Conservation (phyloP, 257 asterid genomes). For the Plectranthus barbatus region DNA sequence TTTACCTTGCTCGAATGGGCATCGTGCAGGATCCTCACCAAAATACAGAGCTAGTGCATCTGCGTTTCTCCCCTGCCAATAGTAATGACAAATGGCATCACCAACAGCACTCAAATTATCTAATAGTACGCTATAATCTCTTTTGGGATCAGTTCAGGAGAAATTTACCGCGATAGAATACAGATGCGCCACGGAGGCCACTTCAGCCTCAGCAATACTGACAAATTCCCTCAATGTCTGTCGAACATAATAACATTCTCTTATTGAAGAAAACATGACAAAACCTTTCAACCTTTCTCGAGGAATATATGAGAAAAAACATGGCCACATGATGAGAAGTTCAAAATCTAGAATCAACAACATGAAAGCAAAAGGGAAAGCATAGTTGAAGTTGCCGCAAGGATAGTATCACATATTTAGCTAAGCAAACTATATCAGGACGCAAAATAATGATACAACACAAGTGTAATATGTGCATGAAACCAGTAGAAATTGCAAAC, state of each 20-base stretch:
- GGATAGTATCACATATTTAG: too few species aligned
- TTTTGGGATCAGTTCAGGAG: neutral
- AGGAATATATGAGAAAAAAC: neutral
- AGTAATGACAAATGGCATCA: conserved; percentile 2
- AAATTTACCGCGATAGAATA: conserved; percentile 80
- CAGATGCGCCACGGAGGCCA: conserved; percentile 55
- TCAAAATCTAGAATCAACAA: neutral
- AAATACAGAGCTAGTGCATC: conserved; percentile 94
- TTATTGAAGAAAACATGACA: too few species aligned
- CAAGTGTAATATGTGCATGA: neutral
- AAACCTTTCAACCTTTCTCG: neutral
- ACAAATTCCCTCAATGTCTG: conserved; percentile 82
- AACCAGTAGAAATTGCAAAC: conserved; percentile 5
- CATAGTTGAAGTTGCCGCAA: too few species aligned
- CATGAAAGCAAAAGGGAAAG: too few species aligned
- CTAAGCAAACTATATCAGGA: too few species aligned
- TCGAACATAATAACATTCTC: conserved; percentile 3
- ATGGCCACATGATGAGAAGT: neutral
- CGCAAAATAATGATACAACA: too few species aligned
- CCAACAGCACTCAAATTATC: neutral
- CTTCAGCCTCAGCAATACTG: conserved; percentile 74
- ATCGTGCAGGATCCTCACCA: conserved; percentile 93
- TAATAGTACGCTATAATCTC: conserved; percentile 1
- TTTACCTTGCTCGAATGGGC: conserved; percentile 97
- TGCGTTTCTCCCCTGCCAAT: conserved; percentile 87